Evolutionary conservation across 2,329 filamentous ascomycete genomes (phyloP), one percentile per base, ranked within the genome.

Genomic region (Cryphonectria japonica): DNA sequence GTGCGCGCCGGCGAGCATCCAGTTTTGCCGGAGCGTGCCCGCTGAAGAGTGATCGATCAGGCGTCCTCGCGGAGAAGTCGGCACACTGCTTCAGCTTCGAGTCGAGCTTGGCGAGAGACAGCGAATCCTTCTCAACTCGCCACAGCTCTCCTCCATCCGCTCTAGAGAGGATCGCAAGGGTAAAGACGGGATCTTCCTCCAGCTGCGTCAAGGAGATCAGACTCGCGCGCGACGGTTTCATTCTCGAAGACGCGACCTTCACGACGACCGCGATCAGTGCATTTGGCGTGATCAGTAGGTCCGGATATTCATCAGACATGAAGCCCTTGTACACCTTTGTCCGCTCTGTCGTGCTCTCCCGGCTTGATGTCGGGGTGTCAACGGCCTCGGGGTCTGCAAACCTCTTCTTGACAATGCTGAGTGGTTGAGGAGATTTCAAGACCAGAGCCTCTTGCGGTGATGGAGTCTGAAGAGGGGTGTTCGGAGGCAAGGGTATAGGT

Each of bases 141-240:
- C 96, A 98, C 14, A 99, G 85, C 79, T 98, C 95, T 69, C 87
- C 88, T 3, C 88, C 84, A 73, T 94, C 90, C 0, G 90, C 91
- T 69, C 95, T 90, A 13, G 92, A 92, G 76, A 94, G 92, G 50
- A 99, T 84, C 26, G 94, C 95, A 68, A 99, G 84, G 0, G 94
- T 97, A 77, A 98, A 98, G 0, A 98, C 95, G 0, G 95, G 94
- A 76, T 98, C 95, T 78, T 97, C 95, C 71, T 98, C 95, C 29
- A 92, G 85, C 73, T 93, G 91, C 66, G 90, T 95, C 14, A 94
- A 84, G 1, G 91, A 93, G 77, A 97, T 84, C 75, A 96, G 88
- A 78, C 95, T 98, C 52, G 94, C 90, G 74, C 95, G 87, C 0
- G 95, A 97, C 19, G 95, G 96, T 78, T 93, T 94, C 85, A 99